Evolutionary conservation across 1,284 basidiomycete genomes (phyloP), one percentile per base, ranked within the genome.

Genomic region (Sporisorium exsertum): DNA sequence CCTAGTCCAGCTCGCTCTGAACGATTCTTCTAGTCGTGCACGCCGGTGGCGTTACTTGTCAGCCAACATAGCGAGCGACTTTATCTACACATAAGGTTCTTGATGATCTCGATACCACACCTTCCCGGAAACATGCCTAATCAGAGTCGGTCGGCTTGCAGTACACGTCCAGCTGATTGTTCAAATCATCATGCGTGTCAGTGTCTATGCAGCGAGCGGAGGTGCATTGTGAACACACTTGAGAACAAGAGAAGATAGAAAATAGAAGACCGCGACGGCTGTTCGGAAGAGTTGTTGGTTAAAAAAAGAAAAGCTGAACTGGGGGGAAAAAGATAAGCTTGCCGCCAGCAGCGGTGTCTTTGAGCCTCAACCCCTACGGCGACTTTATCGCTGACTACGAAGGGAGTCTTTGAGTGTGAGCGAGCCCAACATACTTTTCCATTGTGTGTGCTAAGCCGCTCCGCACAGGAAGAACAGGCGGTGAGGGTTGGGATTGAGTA

Each of bases 81-180:
- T 29, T 40, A 4, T 40, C 13, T 15, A 49, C 16, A 49, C 26
- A 3, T 29, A 49, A 49, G 27, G 10, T 49, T 29, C 10, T 46
- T 49, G 27, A 49, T 49, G 27, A 49, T 29, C 47, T 49, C 8
- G 47, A 49, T 49, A 49, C 47, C 47, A 16, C 13, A 18, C 26
- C 26, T 27, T 18, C 45, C 13, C 13, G 35, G 24, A 20, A 27
- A 16, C 15, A 3, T 5, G 24, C 24, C 24, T 16, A 3, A 27
- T 47, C 26, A 24, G 26, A 35, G 35, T 12, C 9, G 3, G 2
- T 6, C n/a, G 16, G 45, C 45, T 8, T 27, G 26, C 13, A 18
- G 27, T 27, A 47, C 22, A 47, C 26, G 45, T 27, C n/a, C 20
- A 26, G 43, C 43, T 46, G 43, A 12, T 24, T 26, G 29, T 8